phyloP scores from a whole-genome alignment of 192 early-diverging fungal genomes.

The Lobulomyces angularis region DNA sequence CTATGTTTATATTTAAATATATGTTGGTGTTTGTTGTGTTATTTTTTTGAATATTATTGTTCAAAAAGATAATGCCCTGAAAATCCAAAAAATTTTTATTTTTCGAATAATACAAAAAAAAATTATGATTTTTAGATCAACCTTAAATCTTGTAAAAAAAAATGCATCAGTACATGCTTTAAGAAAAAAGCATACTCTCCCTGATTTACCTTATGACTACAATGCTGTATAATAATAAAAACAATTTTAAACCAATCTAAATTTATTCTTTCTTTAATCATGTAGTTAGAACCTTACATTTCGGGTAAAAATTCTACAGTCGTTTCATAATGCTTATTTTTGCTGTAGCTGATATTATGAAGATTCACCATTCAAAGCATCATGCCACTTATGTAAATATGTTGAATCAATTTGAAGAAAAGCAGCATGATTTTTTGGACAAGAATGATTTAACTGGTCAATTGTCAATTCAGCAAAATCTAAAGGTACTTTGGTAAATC shows the following conservation, averaged over 20 bases:
- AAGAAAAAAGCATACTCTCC: conserved; percentile 65
- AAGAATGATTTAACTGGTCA: conserved; percentile 59
- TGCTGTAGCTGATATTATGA: conserved; percentile 70
- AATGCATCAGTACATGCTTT: conserved; percentile 8
- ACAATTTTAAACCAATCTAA: neutral
- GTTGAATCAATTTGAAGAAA: conserved; percentile 87
- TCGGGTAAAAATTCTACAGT: conserved; percentile 23
- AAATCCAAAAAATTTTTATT: too few species aligned
- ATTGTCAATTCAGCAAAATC: conserved; percentile 61
- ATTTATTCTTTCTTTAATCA: conserved; percentile 2
- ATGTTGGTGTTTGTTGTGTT: too few species aligned
- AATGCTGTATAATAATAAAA: conserved; percentile 36
- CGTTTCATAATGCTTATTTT: conserved; percentile 6
- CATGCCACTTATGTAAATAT: conserved; percentile 82
- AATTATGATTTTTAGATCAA: too few species aligned
- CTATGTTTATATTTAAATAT: too few species aligned
- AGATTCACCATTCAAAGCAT: conserved; percentile 89
- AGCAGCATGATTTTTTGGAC: conserved; percentile 56
- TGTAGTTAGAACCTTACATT: conserved; percentile 83
- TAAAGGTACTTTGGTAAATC: conserved; percentile 53
- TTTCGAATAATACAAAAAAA: too few species aligned
- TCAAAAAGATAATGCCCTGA: too few species aligned
- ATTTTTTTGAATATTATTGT: too few species aligned
- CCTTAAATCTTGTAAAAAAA: too few species aligned
- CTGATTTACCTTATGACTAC: conserved; percentile 77